phyloP scores from a whole-genome alignment of 2,329 filamentous ascomycete genomes.

The Colletotrichum camelliae region DNA sequence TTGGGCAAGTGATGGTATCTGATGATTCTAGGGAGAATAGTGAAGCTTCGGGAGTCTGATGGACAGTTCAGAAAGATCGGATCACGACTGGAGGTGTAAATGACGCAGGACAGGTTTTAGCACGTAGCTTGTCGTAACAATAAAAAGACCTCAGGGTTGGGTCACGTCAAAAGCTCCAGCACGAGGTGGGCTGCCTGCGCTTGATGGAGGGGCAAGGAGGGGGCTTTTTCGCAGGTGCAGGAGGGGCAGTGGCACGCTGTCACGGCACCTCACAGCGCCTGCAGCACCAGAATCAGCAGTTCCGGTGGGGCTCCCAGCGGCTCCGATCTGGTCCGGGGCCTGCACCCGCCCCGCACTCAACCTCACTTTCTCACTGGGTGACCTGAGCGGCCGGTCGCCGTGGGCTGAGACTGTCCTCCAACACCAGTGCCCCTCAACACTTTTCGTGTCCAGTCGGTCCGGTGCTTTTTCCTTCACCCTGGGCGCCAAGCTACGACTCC shows the following conservation, averaged over 20 bases:
- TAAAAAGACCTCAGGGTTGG: conserved; percentile 23
- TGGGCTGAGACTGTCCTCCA: conserved; percentile 20
- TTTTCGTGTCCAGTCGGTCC: conserved; percentile 7
- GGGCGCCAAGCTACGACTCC: neutral
- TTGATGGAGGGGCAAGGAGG: conserved; percentile 19
- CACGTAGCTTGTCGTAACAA: neutral
- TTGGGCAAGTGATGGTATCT: conserved; percentile 49
- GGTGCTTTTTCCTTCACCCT: neutral
- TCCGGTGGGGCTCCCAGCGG: conserved; percentile 7
- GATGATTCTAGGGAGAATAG: neutral
- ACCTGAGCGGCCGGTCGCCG: neutral
- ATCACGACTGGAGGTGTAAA: conserved; percentile 13
- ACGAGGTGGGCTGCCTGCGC: conserved; percentile 16
- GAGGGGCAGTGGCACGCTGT: neutral
- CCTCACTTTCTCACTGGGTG: neutral
- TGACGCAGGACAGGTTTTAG: conserved; percentile 18
- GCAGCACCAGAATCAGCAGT: conserved; percentile 13
- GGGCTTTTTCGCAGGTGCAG: neutral
- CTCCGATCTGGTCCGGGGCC: conserved; percentile 10
- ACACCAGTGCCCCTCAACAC: conserved; percentile 17
- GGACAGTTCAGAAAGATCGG: neutral
- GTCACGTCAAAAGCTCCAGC: conserved; percentile 20
- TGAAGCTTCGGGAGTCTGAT: neutral
- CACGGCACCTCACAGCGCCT: conserved; percentile 2
- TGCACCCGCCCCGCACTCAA: conserved; percentile 21